Conservation (phyloP, 768 basidiomycete genomes). For the Xerocomus potaroensis region DNA sequence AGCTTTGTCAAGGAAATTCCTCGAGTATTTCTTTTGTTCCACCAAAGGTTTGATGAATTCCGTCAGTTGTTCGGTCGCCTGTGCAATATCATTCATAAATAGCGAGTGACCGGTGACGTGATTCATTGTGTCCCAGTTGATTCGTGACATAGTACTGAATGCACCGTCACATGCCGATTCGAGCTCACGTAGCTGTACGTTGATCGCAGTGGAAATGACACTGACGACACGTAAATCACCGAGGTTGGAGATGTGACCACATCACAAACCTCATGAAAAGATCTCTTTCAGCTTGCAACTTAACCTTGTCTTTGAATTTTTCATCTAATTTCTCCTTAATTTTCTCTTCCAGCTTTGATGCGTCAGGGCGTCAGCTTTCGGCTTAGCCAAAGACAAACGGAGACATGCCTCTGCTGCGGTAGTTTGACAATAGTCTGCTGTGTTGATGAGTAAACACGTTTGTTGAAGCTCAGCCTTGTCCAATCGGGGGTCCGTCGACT, state of each 20-base stretch:
- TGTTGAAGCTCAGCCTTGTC: slow-evolving; percentile 75
- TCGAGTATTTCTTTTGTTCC: slow-evolving; percentile 91
- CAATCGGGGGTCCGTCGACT: slow-evolving; percentile 75
- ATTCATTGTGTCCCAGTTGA: slow-evolving; percentile 72
- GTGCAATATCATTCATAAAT: slow-evolving; percentile 75
- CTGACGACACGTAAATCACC: slow-evolving; percentile 36
- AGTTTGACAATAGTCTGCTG: slow-evolving; percentile 93
- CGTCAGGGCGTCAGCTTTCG: slow-evolving; percentile 2
- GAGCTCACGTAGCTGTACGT: slow-evolving; percentile 75
- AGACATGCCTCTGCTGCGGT: slow-evolving; percentile 76
- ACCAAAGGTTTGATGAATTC: slow-evolving; percentile 75
- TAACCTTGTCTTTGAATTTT: slow-evolving; percentile 73
- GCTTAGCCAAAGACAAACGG: neutral
- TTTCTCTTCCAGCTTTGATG: slow-evolving; percentile 80
- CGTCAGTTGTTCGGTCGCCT: slow-evolving; percentile 68
- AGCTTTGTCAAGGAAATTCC: slow-evolving; percentile 92
- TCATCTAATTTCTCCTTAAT: slow-evolving; percentile 77
- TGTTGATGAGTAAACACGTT: slow-evolving; percentile 89
- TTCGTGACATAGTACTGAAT: slow-evolving; percentile 71
- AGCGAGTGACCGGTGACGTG: slow-evolving; percentile 85
- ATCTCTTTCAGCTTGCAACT: slow-evolving; percentile 82
- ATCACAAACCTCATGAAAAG: slow-evolving; percentile 74
- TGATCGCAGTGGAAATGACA: slow-evolving; percentile 80
- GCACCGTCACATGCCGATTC: slow-evolving; percentile 79
- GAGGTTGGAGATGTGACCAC: neutral